phyloP scores from a whole-genome alignment of 1,139 yeast species.

The Hyphopichia pseudoburtonii region DNA sequence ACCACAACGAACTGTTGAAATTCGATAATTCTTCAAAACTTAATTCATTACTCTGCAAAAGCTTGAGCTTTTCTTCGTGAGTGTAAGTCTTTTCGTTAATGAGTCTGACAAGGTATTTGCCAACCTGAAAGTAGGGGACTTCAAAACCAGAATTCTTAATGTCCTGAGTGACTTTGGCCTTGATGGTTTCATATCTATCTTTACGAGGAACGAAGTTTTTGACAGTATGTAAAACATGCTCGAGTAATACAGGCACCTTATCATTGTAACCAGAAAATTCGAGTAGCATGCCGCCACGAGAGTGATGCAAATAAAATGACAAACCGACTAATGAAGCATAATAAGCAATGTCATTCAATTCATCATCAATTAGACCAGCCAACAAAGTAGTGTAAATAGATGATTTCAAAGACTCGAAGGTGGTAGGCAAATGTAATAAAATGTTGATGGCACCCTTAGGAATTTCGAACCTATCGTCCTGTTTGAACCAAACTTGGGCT shows the following conservation, averaged over 20 bases:
- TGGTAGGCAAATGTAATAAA: constrained; percentile 64
- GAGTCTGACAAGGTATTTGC: constrained; percentile 58
- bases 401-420: constrained; percentile 55
- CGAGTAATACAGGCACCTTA: constrained; percentile 64
- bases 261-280: constrained; percentile 81
- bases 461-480: constrained; percentile 84
- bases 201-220: constrained; percentile 51
- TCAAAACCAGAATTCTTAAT: constrained; percentile 70
- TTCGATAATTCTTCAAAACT: constrained; percentile 49
- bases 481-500: constrained; percentile 76
- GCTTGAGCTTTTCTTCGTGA: constrained; percentile 58
- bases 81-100: constrained; percentile 72
- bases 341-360: constrained; percentile 72
- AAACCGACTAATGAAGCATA: constrained; percentile 85
- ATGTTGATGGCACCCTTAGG: constrained; percentile 80
- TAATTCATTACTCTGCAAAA: constrained; percentile 39
- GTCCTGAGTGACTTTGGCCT: constrained; percentile 61
- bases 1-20: constrained; percentile 43
- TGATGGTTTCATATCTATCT: constrained; percentile 64
- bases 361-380: constrained; percentile 72
- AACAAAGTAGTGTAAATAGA: constrained; percentile 61
- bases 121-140: constrained; percentile 75
- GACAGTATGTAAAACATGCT: constrained; percentile 57
- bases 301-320: constrained; percentile 53
- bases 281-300: constrained; percentile 71